phyloP scores from a whole-genome alignment of 176 grass and related monocot species.

The maize (Zea mays) region Zm-B73-REFERENCE-NAM-5.0 NC_050096.1:17885501-17886000 shows the following conservation, averaged over 20 bases:
- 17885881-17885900: not conserved
- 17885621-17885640: conserved; percentile 25
- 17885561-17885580: not conserved
- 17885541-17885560: no score
- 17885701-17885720: conserved; percentile 37
- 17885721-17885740: conserved; percentile 35
- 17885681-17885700: not conserved
- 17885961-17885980: conserved; percentile 7
- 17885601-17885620: not conserved
- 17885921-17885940: not conserved
- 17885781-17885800: no score
- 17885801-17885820: not conserved
- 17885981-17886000: not conserved
- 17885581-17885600: conserved; percentile 27
- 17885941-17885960: not conserved
- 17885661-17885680: not conserved
- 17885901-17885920: conserved; percentile 15
- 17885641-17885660: conserved; percentile 28
- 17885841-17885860: conserved; percentile 50
- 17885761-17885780: not conserved
- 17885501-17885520: not conserved
- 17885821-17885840: not conserved
- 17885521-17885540: not conserved
- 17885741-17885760: not conserved
- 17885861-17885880: conserved; percentile 49